Evolutionary conservation across 2,329 filamentous ascomycete genomes (phyloP).

Genomic region (Plenodomus lindquistii): DNA sequence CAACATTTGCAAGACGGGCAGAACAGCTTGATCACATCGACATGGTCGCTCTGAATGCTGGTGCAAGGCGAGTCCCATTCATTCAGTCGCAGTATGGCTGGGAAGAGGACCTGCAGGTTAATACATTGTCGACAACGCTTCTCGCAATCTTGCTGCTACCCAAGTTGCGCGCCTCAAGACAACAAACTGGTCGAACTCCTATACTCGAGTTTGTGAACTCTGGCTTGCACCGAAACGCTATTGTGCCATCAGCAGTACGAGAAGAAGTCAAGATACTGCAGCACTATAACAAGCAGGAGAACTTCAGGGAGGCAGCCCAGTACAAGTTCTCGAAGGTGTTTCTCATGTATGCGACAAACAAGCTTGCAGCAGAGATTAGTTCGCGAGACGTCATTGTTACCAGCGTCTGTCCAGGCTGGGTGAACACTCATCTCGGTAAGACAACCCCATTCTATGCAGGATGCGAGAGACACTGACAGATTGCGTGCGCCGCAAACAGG

Average conservation of each 20-base stretch:
- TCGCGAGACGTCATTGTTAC: slow-evolving; percentile 40
- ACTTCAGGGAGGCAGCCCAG: slow-evolving; percentile 29
- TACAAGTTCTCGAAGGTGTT: slow-evolving; percentile 43
- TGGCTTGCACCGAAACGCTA: slow-evolving; percentile 32
- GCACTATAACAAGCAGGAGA: slow-evolving; percentile 34
- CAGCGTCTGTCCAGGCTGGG: slow-evolving; percentile 42
- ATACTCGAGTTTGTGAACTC: slow-evolving; percentile 42
- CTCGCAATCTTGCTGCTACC: slow-evolving; percentile 57
- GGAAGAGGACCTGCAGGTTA: slow-evolving; percentile 59
- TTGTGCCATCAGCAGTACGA: slow-evolving; percentile 25
- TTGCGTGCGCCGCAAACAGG: not conserved
- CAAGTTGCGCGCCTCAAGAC: slow-evolving; percentile 36
- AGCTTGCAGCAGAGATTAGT: slow-evolving; percentile 30
- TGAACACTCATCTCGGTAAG: slow-evolving; percentile 30
- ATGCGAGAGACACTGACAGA: not conserved
- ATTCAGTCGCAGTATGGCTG: slow-evolving; percentile 37
- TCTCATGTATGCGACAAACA: slow-evolving; percentile 38
- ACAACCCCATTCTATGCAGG: not conserved
- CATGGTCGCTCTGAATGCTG: slow-evolving; percentile 48
- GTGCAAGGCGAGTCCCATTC: slow-evolving; percentile 30
- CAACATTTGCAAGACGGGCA: slow-evolving; percentile 36
- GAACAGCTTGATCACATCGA: slow-evolving; percentile 40
- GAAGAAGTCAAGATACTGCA: slow-evolving; percentile 30
- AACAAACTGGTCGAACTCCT: slow-evolving; percentile 23
- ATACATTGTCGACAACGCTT: slow-evolving; percentile 60